Evolutionary conservation across 768 basidiomycete genomes (phyloP).

Genomic region (Cubamyces sp.): DNA sequence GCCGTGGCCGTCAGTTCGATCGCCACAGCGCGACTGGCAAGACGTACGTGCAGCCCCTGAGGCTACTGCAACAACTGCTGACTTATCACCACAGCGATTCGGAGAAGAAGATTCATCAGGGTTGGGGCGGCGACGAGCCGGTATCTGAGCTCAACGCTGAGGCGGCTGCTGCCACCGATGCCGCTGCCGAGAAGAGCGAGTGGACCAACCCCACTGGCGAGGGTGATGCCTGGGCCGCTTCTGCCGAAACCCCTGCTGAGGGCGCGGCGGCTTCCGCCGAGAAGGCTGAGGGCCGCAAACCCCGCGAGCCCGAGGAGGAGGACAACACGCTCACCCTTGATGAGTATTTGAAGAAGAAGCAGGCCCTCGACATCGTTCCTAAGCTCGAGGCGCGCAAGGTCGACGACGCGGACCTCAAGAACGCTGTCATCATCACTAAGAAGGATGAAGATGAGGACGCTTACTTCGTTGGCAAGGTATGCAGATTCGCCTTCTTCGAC

Average conservation of each 20-base stretch:
- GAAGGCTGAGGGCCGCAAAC: slow-evolving; percentile 39
- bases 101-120: slow-evolving; percentile 92
- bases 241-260: slow-evolving; percentile 38
- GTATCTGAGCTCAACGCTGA: slow-evolving; percentile 82
- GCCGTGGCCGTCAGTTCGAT: slow-evolving; percentile 80
- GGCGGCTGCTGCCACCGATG: slow-evolving; percentile 73
- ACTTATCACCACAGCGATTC: slow-evolving; percentile 65
- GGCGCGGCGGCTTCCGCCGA: slow-evolving; percentile 40
- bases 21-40: slow-evolving; percentile 87
- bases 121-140: slow-evolving; percentile 95
- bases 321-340: slow-evolving; percentile 95
- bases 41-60: slow-evolving; percentile 52
- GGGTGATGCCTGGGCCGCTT: slow-evolving; percentile 37
- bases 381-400: slow-evolving; percentile 81
- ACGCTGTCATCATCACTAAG: slow-evolving; percentile 61
- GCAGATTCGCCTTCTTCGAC: slow-evolving; percentile 23
- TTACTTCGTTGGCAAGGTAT: slow-evolving; percentile 92
- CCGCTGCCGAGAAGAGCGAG: slow-evolving; percentile 53
- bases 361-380: slow-evolving; percentile 61
- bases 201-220: slow-evolving; percentile 42
- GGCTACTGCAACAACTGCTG: slow-evolving; percentile 1
- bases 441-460: slow-evolving; percentile 69
- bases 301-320: slow-evolving; percentile 78
- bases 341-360: slow-evolving; percentile 86
- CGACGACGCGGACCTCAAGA: slow-evolving; percentile 71